Conservation (phyloP, 352 stramenopile genomes). For the Sclerospora graminicola region DNA sequence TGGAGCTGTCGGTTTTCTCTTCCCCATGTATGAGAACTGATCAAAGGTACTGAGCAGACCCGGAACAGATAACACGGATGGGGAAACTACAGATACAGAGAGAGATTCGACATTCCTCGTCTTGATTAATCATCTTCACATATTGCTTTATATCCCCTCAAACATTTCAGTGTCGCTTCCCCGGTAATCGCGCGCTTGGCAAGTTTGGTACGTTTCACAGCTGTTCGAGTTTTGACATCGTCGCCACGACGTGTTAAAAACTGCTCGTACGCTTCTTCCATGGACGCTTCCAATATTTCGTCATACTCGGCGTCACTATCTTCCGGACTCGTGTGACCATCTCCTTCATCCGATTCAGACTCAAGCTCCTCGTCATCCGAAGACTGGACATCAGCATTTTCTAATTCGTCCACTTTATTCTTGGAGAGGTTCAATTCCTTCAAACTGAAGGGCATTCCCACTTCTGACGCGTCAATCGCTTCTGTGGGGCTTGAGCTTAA, state of each 20-base stretch:
- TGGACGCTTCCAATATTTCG: conserved; percentile 65
- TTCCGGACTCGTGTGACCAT: conserved; percentile 20
- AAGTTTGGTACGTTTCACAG: conserved; percentile 78
- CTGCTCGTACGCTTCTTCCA: conserved; percentile 82
- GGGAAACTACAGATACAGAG: conserved; percentile 28
- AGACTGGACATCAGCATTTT: conserved; percentile 47
- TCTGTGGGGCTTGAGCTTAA: no score
- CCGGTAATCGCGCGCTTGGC: conserved; percentile 75
- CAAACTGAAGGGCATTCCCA: conserved; percentile 71
- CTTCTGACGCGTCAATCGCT: conserved; percentile 72
- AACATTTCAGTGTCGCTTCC: conserved; percentile 73
- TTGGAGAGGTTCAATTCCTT: conserved; percentile 73
- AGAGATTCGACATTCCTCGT: conserved; percentile 55
- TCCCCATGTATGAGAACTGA: conserved; percentile 89
- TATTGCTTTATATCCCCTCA: conserved; percentile 74
- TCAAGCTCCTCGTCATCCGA: conserved; percentile 32
- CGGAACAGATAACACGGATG: conserved; percentile 89
- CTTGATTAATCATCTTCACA: conserved; percentile 79
- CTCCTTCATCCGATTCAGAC: conserved; percentile 22
- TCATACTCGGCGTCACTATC: conserved; percentile 77
- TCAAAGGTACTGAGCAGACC: conserved; percentile 75
- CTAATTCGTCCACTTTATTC: conserved; percentile 63
- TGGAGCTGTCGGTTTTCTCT: conserved; percentile 55
- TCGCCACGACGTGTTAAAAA: conserved; percentile 71
- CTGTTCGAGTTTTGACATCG: conserved; percentile 72